These are phyloP conservation scores for Sicyos edulis DNA, from an alignment of 306 rosid species.

Conservation along the genomic window DNA sequence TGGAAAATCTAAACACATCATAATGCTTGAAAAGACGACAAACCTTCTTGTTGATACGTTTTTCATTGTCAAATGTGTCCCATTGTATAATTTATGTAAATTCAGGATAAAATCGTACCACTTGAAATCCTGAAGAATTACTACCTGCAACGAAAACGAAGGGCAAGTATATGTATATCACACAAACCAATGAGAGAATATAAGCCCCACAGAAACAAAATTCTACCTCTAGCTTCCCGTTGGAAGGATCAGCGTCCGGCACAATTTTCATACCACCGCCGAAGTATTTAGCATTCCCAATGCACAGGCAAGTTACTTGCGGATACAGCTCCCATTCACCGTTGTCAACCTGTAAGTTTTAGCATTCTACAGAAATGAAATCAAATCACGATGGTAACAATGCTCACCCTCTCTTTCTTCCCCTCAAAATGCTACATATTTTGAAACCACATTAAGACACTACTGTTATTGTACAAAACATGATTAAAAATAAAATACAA, in stretches of 20 bases:
- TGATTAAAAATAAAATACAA: neutral
- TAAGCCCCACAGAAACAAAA: slow-evolving; percentile 8
- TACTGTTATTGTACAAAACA: neutral
- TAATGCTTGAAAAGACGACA: slow-evolving; percentile 14
- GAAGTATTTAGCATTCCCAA: slow-evolving; percentile 86
- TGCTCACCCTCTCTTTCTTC: neutral
- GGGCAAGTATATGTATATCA: slow-evolving; percentile 7
- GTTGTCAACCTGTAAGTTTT: slow-evolving; percentile 53
- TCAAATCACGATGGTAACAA: neutral
- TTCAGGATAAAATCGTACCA: slow-evolving; percentile 85
- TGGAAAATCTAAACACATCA: neutral
- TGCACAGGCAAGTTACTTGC: slow-evolving; percentile 75
- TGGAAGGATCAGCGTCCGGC: slow-evolving; percentile 71
- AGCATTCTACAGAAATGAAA: slow-evolving; percentile 12
- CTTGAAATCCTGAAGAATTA: slow-evolving; percentile 79
- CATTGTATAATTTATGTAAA: slow-evolving; percentile 66
- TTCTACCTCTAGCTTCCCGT: slow-evolving; percentile 64
- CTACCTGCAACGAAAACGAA: slow-evolving; percentile 44
- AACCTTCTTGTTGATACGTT: slow-evolving; percentile 80
- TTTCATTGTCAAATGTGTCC: slow-evolving; percentile 70
- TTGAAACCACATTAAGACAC: slow-evolving; percentile 12
- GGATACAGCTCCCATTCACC: slow-evolving; percentile 73
- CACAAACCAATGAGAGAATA: neutral
- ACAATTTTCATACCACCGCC: slow-evolving; percentile 98
- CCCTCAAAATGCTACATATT: neutral